phyloP scores from a whole-genome alignment of 2,329 filamentous ascomycete species.

The Hypoxylon sp. region DNA sequence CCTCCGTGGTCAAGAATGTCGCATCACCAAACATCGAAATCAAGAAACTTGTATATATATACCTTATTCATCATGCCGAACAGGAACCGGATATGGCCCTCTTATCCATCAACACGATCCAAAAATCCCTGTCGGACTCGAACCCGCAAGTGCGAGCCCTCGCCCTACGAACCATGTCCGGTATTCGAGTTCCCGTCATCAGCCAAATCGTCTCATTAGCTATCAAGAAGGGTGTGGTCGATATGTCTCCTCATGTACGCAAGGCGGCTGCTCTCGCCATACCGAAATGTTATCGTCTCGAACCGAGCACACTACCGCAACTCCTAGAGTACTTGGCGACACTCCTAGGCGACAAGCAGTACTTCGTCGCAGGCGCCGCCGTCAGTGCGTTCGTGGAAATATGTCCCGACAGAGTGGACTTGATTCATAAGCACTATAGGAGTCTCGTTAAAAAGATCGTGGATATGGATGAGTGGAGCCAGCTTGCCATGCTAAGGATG shows the following conservation, averaged over 20 bases:
- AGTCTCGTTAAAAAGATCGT: conserved; percentile 88
- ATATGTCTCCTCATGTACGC: conserved; percentile 95
- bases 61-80: conserved; percentile 96
- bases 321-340: conserved; percentile 83
- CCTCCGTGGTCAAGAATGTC: conserved; percentile 98
- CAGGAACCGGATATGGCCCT: conserved; percentile 95
- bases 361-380: conserved; percentile 95
- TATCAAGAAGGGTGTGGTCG: conserved; percentile 91
- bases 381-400: conserved; percentile 90
- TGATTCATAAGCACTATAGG: conserved; percentile 92
- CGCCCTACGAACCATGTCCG: conserved; percentile 95
- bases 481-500: conserved; percentile 83
- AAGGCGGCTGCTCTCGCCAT: conserved; percentile 94
- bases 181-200: conserved; percentile 96
- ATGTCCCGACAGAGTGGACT: conserved; percentile 86
- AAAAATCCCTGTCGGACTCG: conserved; percentile 93
- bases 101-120: conserved; percentile 97
- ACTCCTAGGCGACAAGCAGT: conserved; percentile 90
- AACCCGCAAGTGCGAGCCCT: conserved; percentile 93
- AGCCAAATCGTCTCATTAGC: conserved; percentile 96
- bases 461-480: conserved; percentile 99
- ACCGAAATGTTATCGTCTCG: conserved; percentile 93
- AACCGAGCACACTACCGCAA: conserved; percentile 86
- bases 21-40: conserved; percentile 94
- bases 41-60: conserved; percentile 99